A percentile compares a stretch with the other conserved stretches of the same genome.
These are phyloP conservation scores for Astrephomene gubernaculifera DNA, from an alignment of 139 green algal genomes.

Conservation along the genomic window DNA sequence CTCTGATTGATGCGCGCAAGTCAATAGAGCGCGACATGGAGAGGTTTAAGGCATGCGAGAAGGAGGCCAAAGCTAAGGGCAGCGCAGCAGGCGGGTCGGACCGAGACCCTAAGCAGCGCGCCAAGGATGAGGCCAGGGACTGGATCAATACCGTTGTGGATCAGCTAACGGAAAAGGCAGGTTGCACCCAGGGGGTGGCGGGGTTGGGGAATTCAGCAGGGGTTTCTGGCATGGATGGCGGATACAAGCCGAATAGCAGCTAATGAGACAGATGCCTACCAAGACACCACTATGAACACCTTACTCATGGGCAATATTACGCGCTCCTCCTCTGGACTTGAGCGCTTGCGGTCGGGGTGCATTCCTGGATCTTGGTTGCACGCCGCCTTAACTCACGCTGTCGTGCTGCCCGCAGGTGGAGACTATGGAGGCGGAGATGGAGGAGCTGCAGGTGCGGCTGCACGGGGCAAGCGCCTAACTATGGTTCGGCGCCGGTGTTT, in stretches of 20 bases:
- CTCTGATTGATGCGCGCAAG: constrained; percentile 85
- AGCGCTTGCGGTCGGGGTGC: no score
- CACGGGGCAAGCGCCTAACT: no score
- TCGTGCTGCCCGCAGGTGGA: constrained; percentile 88
- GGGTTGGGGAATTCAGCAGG: no score
- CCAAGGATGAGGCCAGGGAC: constrained; percentile 86
- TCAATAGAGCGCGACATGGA: constrained; percentile 98
- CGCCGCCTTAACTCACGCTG: no score
- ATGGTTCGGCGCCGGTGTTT: no score
- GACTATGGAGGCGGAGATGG: constrained; percentile 93
- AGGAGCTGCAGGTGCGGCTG: constrained; percentile 68
- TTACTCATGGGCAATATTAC: no score
- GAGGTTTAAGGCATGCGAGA: constrained; percentile 95
- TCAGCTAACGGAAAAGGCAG: constrained; percentile 76
- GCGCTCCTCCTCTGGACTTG: no score
- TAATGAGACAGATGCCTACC: no score
- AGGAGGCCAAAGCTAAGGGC: constrained; percentile 97
- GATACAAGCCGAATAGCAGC: no score
- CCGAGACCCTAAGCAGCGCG: constrained; percentile 89
- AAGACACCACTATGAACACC: no score
- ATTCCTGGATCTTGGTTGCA: no score
- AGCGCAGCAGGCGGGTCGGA: constrained; percentile 24
- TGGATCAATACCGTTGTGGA: constrained; percentile 94
- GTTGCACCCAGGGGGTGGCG: background rate
- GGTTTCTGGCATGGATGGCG: no score